Evolutionary conservation across 2,329 filamentous ascomycete genomes (phyloP).

Genomic region (Fusarium sp.): DNA sequence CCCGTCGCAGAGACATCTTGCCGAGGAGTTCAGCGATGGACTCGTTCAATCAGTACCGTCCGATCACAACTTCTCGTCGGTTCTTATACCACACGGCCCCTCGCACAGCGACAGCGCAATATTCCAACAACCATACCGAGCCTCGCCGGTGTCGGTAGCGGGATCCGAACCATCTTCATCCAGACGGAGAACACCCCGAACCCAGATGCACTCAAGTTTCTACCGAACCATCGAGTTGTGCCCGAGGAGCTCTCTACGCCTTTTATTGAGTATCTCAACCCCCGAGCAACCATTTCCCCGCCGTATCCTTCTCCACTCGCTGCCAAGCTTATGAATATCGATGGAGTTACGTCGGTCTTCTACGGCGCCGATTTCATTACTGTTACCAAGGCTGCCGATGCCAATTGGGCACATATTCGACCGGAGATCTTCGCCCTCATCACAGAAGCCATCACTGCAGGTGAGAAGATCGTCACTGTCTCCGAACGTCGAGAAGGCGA

Average conservation of each 20-base stretch:
- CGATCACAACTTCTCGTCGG: slow-evolving; percentile 28
- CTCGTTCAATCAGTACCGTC: slow-evolving; percentile 43
- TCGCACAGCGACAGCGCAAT: slow-evolving; percentile 17
- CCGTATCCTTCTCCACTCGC: slow-evolving; percentile 93
- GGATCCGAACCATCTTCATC: slow-evolving; percentile 87
- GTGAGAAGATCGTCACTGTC: slow-evolving; percentile 81
- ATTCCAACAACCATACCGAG: slow-evolving; percentile 25
- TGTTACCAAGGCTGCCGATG: slow-evolving; percentile 87
- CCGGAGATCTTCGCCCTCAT: slow-evolving; percentile 96
- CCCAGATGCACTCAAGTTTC: slow-evolving; percentile 94
- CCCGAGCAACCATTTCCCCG: slow-evolving; percentile 86
- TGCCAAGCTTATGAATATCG: slow-evolving; percentile 88
- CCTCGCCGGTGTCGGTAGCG: slow-evolving; percentile 44
- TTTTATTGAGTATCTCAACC: slow-evolving; percentile 91
- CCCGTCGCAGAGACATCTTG: slow-evolving; percentile 31
- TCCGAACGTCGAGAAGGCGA: slow-evolving; percentile 68
- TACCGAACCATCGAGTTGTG: slow-evolving; percentile 87
- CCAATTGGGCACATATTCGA: slow-evolving; percentile 93
- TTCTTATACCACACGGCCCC: slow-evolving; percentile 37
- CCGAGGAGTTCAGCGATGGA: slow-evolving; percentile 39
- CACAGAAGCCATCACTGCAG: slow-evolving; percentile 88
- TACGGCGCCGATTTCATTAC: slow-evolving; percentile 97
- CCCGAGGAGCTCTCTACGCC: slow-evolving; percentile 76
- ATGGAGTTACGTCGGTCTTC: slow-evolving; percentile 94
- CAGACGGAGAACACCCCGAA: slow-evolving; percentile 97